These are phyloP conservation scores for Serendipita sp. DNA, from an alignment of 768 basidiomycete genomes.

Conservation along the genomic window DNA sequence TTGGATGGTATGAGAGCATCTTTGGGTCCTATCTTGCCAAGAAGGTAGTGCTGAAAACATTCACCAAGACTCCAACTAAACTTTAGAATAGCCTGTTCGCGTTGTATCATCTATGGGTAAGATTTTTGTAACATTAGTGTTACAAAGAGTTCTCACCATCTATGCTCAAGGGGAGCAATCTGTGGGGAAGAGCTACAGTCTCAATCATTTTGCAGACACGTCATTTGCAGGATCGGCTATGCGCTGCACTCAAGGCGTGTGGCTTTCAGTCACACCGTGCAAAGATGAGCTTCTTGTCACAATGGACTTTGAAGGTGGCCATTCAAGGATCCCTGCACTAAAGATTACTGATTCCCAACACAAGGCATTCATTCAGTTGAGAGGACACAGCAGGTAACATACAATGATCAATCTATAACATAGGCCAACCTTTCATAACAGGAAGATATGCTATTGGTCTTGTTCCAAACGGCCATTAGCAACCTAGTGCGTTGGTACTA, in stretches of 20 bases:
- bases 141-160: background rate
- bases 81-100: slow-evolving; percentile 31
- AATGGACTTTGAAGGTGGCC: slow-evolving; percentile 45
- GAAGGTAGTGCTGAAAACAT: slow-evolving; percentile 24
- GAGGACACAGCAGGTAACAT: slow-evolving; percentile 37
- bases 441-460: slow-evolving; percentile 38
- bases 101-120: slow-evolving; percentile 51
- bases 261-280: slow-evolving; percentile 52
- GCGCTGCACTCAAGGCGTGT: slow-evolving; percentile 17
- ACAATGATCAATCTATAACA: too few relatives aligned
- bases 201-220: slow-evolving; percentile 47
- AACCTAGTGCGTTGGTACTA: slow-evolving; percentile 29
- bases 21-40: slow-evolving; percentile 46
- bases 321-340: background rate
- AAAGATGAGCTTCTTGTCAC: slow-evolving; percentile 37
- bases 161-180: background rate
- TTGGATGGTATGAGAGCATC: slow-evolving; percentile 52
- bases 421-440: background rate
- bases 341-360: too few relatives aligned
- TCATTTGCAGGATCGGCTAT: slow-evolving; percentile 37
- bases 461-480: slow-evolving; percentile 51
- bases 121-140: background rate
- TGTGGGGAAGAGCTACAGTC: slow-evolving; percentile 39
- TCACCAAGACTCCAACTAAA: background rate
- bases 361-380: slow-evolving; percentile 48